Evolutionary conservation across 2,329 filamentous ascomycete genomes (phyloP).

Genomic region (Aspergillus proliferans): DNA sequence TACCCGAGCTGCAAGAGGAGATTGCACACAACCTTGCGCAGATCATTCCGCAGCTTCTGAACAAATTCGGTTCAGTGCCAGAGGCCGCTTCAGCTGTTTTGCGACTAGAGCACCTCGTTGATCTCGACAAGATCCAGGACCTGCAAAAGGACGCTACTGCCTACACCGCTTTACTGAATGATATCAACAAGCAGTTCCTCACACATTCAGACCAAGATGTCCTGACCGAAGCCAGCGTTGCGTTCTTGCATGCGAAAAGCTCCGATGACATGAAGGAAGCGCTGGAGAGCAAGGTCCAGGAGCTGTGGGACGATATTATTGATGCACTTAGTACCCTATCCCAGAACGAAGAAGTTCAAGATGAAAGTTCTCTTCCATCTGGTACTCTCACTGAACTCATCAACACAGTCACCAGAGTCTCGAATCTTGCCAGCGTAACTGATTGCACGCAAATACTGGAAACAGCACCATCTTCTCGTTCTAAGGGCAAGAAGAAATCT

Average conservation of each 20-base stretch:
- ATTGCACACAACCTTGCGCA: slow-evolving; percentile 70
- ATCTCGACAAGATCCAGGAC: slow-evolving; percentile 81
- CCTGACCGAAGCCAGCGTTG: slow-evolving; percentile 72
- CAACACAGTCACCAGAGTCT: slow-evolving; percentile 70
- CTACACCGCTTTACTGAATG: slow-evolving; percentile 75
- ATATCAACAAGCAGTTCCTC: slow-evolving; percentile 89
- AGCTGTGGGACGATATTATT: slow-evolving; percentile 79
- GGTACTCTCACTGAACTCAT: slow-evolving; percentile 63
- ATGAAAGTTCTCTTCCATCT: slow-evolving; percentile 61
- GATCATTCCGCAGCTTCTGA: slow-evolving; percentile 77
- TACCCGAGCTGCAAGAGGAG: slow-evolving; percentile 66
- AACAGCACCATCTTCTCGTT: slow-evolving; percentile 31
- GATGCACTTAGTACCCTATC: slow-evolving; percentile 67
- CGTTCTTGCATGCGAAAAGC: slow-evolving; percentile 75
- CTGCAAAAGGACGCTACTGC: slow-evolving; percentile 77
- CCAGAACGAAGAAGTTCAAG: slow-evolving; percentile 64
- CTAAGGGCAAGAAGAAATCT: slow-evolving; percentile 36
- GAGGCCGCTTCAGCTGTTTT: slow-evolving; percentile 81
- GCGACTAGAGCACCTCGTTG: slow-evolving; percentile 76
- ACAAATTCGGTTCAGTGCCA: slow-evolving; percentile 86
- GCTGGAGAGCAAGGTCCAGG: slow-evolving; percentile 70
- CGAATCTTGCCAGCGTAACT: slow-evolving; percentile 71
- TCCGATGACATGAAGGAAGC: slow-evolving; percentile 86
- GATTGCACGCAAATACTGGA: slow-evolving; percentile 74
- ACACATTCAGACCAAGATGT: slow-evolving; percentile 85